These are phyloP conservation scores for Aspergillus sclerotiicarbonarius DNA, from an alignment of 495 filamentous ascomycete genomes.

Conservation along the genomic window DNA sequence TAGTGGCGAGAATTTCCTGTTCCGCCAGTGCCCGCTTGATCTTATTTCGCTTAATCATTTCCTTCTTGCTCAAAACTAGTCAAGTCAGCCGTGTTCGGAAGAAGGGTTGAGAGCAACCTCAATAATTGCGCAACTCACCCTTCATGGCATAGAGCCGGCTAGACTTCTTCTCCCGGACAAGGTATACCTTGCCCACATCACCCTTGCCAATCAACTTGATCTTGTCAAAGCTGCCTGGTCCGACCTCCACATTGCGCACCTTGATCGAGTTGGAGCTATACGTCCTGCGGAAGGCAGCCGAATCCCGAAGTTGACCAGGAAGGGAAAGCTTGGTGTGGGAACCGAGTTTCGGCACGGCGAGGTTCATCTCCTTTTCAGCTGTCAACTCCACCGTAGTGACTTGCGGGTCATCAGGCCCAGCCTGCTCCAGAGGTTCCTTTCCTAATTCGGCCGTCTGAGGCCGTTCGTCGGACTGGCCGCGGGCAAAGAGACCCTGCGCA, in stretches of 20 bases:
- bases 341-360: conserved; percentile 43
- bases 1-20: conserved; percentile 96
- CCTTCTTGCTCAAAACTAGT: conserved; percentile 95
- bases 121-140: conserved; percentile 66
- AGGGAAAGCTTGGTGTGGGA: conserved; percentile 45
- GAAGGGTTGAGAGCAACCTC: too few species aligned
- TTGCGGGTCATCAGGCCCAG: conserved; percentile 53
- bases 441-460: conserved; percentile 78
- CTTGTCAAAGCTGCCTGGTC: conserved; percentile 96
- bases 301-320: conserved; percentile 53
- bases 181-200: conserved; percentile 96
- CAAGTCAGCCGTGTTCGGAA: conserved; percentile 17
- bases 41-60: conserved; percentile 99
- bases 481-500: conserved; percentile 86
- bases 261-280: conserved; percentile 99
- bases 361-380: conserved; percentile 35
- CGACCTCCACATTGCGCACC: conserved; percentile 93
- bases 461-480: conserved; percentile 61
- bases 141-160: conserved; percentile 97
- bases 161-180: conserved; percentile 97
- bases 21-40: conserved; percentile 98
- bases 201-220: conserved; percentile 99
- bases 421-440: conserved; percentile 67
- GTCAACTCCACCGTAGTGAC: conserved; percentile 53
- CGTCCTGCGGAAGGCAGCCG: conserved; percentile 81